Conservation (phyloP, 495 filamentous ascomycete genomes). For the Hyaloscypha finlandica region DNA sequence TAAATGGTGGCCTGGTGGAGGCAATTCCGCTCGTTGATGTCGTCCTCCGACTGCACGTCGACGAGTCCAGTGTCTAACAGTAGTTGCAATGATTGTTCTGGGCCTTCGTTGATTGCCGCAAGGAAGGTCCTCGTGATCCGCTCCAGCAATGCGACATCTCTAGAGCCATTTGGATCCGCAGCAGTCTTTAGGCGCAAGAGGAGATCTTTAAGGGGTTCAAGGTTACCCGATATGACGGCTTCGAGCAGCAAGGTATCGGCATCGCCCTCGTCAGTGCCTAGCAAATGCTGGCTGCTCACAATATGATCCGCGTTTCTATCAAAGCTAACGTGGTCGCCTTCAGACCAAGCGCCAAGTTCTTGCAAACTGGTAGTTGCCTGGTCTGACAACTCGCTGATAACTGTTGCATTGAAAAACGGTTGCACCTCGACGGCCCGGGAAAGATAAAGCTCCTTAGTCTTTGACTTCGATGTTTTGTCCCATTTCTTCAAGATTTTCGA, state of each 20-base stretch:
- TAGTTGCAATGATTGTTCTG: conserved; percentile 70
- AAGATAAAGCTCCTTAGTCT: conserved; percentile 95
- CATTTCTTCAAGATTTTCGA: conserved; percentile 99
- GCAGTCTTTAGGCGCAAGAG: conserved; percentile 50
- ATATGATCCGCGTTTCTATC: conserved; percentile 66
- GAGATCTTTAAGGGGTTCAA: conserved; percentile 53
- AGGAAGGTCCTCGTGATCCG: conserved; percentile 87
- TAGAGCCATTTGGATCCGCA: conserved; percentile 39
- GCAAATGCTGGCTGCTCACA: conserved; percentile 60
- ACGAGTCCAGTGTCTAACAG: conserved; percentile 81
- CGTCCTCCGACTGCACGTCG: conserved; percentile 85
- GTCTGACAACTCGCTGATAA: conserved; percentile 94
- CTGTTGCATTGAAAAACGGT: conserved; percentile 94
- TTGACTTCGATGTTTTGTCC: conserved; percentile 99
- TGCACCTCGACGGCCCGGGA: conserved; percentile 96
- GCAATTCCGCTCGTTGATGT: conserved; percentile 96
- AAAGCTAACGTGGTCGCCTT: conserved; percentile 87
- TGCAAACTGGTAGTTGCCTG: conserved; percentile 91
- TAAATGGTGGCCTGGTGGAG: conserved; percentile 94
- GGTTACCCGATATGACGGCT: conserved; percentile 76
- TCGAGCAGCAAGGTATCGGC: conserved; percentile 86
- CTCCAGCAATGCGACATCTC: conserved; percentile 54
- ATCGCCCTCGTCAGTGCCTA: conserved; percentile 79
- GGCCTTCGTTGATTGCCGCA: conserved; percentile 81
- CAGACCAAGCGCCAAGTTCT: conserved; percentile 93